Conservation (phyloP, 495 filamentous ascomycete genomes). For the Penicillium lividum region DNA sequence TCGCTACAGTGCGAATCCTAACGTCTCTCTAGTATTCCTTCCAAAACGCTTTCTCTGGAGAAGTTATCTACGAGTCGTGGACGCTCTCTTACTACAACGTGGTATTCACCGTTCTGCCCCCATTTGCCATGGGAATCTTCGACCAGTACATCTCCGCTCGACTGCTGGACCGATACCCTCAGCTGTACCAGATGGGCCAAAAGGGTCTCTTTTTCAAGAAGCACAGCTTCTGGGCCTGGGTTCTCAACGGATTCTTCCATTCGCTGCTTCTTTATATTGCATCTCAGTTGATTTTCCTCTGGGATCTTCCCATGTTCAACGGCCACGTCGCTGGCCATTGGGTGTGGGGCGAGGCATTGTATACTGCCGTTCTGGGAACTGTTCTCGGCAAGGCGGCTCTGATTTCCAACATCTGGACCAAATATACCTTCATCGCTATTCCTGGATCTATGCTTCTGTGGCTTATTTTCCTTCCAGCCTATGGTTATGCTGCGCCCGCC, state of each 20-base stretch:
- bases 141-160: conserved; percentile 98
- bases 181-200: conserved; percentile 92
- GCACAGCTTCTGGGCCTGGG: conserved; percentile 90
- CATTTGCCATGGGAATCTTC: conserved; percentile 93
- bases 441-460: conserved; percentile 91
- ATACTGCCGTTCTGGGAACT: conserved; percentile 86
- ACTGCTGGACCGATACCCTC: conserved; percentile 94
- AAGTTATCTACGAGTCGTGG: conserved; percentile 99
- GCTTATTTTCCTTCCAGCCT: conserved; percentile 86
- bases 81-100: conserved; percentile 99
- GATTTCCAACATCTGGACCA: conserved; percentile 97
- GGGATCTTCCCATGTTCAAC: conserved; percentile 72
- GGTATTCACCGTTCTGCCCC: conserved; percentile 93
- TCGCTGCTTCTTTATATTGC: conserved; percentile 88
- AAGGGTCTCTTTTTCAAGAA: conserved; percentile 90
- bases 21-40: conserved; percentile 74
- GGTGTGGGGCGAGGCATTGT: conserved; percentile 94
- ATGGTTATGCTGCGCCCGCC: conserved; percentile 87
- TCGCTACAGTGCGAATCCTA: conserved; percentile 23
- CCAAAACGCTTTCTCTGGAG: conserved; percentile 96
- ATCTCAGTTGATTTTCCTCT: conserved; percentile 75
- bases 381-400: conserved; percentile 94
- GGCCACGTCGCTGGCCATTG: conserved; percentile 87
- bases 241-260: conserved; percentile 93
- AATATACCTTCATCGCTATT: conserved; percentile 95